Conservation (phyloP, 139 green algal genomes). For the Marvania coccoides region DNA sequence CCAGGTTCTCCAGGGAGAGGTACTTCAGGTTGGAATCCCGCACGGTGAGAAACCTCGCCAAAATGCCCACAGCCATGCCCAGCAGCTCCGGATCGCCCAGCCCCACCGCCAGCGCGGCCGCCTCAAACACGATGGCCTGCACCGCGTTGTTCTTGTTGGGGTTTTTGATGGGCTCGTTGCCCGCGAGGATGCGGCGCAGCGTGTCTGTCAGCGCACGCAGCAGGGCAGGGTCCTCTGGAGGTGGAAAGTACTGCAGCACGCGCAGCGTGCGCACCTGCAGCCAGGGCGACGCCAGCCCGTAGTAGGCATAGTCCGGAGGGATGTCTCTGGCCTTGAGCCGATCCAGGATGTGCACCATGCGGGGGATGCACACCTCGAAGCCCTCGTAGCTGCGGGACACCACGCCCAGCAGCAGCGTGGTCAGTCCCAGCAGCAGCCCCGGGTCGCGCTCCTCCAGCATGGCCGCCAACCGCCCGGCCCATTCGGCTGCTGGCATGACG, state of each 20-base stretch:
- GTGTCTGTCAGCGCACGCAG: constrained; percentile 44
- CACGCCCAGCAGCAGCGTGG: constrained; percentile 82
- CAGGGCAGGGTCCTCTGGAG: constrained; percentile 60
- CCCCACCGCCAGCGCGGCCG: constrained; percentile 71
- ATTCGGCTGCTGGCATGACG: constrained; percentile 53
- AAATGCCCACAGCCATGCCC: constrained; percentile 39
- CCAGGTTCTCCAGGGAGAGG: constrained; percentile 84
- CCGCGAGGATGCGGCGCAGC: constrained; percentile 47
- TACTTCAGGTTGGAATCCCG: constrained; percentile 90
- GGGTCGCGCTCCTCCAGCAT: constrained; percentile 90
- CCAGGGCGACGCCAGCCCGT: constrained; percentile 96
- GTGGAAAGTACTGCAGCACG: constrained; percentile 90
- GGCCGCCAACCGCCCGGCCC: constrained; percentile 25
- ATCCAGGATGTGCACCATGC: constrained; percentile 78
- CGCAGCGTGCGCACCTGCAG: constrained; percentile 89
- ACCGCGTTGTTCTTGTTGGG: constrained; percentile 97
- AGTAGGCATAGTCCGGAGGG: constrained; percentile 94
- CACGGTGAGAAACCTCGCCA: constrained; percentile 59
- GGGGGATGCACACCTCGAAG: constrained; percentile 76
- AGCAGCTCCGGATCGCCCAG: constrained; percentile 61
- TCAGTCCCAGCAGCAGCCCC: constrained; percentile 73
- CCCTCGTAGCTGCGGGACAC: constrained; percentile 60
- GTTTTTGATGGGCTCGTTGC: constrained; percentile 53
- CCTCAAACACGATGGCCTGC: constrained; percentile 96
- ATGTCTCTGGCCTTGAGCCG: constrained; percentile 74